Evolutionary conservation across 2,329 filamentous ascomycete species (phyloP).

Genomic region (Alternaria dauci): DNA sequence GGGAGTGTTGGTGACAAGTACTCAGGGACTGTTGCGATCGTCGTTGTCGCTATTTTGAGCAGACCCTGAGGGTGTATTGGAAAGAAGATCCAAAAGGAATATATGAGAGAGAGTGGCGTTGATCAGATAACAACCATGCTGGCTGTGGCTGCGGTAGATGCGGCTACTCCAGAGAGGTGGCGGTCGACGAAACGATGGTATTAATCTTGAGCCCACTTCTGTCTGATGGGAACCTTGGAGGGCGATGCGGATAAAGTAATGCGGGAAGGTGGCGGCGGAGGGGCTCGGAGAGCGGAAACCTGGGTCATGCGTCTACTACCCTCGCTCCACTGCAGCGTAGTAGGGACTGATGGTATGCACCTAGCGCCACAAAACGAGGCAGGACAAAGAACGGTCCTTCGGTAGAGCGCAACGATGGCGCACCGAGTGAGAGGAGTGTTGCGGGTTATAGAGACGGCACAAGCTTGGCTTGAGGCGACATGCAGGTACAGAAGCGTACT

Average conservation of each 20-base stretch:
- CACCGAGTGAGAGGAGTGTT: conserved; percentile 34
- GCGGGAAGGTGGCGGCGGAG: no score
- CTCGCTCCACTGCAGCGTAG: conserved; percentile 41
- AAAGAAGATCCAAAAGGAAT: conserved; percentile 24
- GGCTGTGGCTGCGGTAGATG: conserved; percentile 29
- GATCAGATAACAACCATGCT: conserved; percentile 43
- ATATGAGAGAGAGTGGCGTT: conserved; percentile 28
- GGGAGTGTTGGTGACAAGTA: neutral
- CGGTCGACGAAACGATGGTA: conserved; percentile 31
- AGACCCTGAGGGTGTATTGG: conserved; percentile 1
- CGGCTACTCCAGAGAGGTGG: conserved; percentile 25
- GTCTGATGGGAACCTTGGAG: conserved; percentile 32
- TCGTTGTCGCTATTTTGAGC: neutral
- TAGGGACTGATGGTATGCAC: conserved; percentile 40
- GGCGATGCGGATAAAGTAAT: conserved; percentile 44
- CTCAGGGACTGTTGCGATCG: neutral
- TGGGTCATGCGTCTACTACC: conserved; percentile 45
- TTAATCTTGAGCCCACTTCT: conserved; percentile 27
- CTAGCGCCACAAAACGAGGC: conserved; percentile 33
- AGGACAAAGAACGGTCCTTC: conserved; percentile 35
- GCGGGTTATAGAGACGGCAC: conserved; percentile 38
- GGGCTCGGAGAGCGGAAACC: conserved; percentile 32
- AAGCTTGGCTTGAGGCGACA: conserved; percentile 32
- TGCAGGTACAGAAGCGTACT: conserved; percentile 38
- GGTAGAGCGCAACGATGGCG: conserved; percentile 35